Conservation (phyloP, 768 basidiomycete species). For the Auriscalpium microsporum region DNA sequence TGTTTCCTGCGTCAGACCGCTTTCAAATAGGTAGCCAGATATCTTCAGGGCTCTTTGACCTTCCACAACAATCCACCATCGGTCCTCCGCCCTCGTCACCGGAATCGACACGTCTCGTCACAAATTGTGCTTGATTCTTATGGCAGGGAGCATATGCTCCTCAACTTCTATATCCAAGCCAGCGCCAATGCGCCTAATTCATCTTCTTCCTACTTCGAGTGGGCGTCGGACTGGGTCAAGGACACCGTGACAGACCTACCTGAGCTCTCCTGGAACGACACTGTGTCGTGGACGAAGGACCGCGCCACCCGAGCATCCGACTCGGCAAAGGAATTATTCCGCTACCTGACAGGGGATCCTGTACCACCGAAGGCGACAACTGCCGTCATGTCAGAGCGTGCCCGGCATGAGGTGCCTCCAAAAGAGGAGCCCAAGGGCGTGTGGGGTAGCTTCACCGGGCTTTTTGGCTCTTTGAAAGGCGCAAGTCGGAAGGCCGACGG, state of each 20-base stretch:
- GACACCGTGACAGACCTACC: slow-evolving; percentile 33
- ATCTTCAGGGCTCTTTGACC: slow-evolving; percentile 55
- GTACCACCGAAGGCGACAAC: slow-evolving; percentile 29
- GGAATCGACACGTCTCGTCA: slow-evolving; percentile 75
- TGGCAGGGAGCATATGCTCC: slow-evolving; percentile 76
- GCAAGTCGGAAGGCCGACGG: slow-evolving; percentile 27
- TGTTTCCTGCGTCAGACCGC: not conserved
- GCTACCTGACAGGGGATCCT: slow-evolving; percentile 63
- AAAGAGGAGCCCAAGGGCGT: slow-evolving; percentile 27
- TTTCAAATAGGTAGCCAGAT: slow-evolving; percentile 49
- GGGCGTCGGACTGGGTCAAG: slow-evolving; percentile 34
- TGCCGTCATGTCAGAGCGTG: slow-evolving; percentile 19
- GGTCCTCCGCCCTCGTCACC: slow-evolving; percentile 65
- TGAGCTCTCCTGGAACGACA: slow-evolving; percentile 50
- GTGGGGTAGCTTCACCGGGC: slow-evolving; percentile 50
- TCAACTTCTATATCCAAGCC: slow-evolving; percentile 76
- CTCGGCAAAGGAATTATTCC: slow-evolving; percentile 51
- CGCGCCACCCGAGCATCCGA: slow-evolving; percentile 28
- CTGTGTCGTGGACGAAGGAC: slow-evolving; percentile 38
- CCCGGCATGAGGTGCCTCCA: slow-evolving; percentile 22
- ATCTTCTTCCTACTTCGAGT: slow-evolving; percentile 37
- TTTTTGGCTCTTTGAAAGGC: slow-evolving; percentile 59
- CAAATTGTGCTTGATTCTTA: slow-evolving; percentile 64
- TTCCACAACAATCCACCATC: slow-evolving; percentile 83
- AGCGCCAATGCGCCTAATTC: slow-evolving; percentile 34